phyloP scores from a whole-genome alignment of 1,284 basidiomycete species.

The Xerocomus amazonicus region DNA sequence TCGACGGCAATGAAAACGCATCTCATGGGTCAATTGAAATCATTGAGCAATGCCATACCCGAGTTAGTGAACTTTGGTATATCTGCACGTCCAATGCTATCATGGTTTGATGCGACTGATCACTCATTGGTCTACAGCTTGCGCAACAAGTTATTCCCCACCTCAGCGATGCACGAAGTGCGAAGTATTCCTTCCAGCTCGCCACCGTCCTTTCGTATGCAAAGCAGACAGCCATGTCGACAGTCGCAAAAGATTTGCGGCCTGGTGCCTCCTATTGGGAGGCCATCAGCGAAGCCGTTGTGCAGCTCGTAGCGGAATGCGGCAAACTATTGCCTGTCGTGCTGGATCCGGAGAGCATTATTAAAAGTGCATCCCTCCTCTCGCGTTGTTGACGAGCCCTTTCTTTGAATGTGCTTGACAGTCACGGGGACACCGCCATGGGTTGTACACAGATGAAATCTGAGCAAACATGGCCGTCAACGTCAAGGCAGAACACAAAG shows the following conservation, averaged over 20 bases:
- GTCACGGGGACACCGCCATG: constrained; percentile 83
- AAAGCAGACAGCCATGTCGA: constrained; percentile 66
- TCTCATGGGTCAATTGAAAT: constrained; percentile 68
- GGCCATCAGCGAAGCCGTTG: constrained; percentile 66
- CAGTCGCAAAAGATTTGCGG: constrained; percentile 68
- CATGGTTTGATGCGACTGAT: neutral
- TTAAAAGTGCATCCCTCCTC: constrained; percentile 59
- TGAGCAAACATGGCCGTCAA: constrained; percentile 82
- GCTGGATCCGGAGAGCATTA: constrained; percentile 72
- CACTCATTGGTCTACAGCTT: constrained; percentile 46
- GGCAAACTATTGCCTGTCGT: constrained; percentile 66
- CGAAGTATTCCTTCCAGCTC: constrained; percentile 76
- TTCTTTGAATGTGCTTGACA: constrained; percentile 31
- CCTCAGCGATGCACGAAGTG: constrained; percentile 66
- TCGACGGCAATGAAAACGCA: constrained; percentile 69
- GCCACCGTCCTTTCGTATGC: constrained; percentile 68
- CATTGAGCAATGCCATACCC: constrained; percentile 67
- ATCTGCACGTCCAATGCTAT: constrained; percentile 49
- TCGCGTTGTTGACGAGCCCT: constrained; percentile 1
- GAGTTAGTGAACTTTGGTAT: constrained; percentile 89
- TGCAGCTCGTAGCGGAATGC: constrained; percentile 68
- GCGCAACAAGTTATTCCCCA: constrained; percentile 85
- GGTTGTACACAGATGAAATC: constrained; percentile 83
- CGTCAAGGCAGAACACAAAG: constrained; percentile 86
- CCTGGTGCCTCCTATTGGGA: constrained; percentile 73